phyloP scores from a whole-genome alignment of 371 early-diverging fungal species.

The Phascolomyces articulosus region DNA sequence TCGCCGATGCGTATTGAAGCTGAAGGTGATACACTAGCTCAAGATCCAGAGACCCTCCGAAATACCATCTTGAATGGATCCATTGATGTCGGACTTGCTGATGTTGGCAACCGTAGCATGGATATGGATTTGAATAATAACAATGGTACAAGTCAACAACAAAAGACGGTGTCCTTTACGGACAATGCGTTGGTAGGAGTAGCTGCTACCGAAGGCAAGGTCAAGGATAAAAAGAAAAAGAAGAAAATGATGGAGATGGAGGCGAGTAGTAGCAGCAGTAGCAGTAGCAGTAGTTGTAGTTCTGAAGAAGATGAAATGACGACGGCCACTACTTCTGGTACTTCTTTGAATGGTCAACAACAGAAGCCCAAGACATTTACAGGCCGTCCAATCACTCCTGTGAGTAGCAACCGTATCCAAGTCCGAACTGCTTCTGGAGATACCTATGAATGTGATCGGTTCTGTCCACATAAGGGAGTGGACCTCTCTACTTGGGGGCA shows the following conservation, averaged over 20 bases:
- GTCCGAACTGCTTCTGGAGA: constrained; percentile 55
- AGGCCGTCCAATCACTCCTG: constrained; percentile 44
- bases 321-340: neutral
- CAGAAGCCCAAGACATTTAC: constrained; percentile 2
- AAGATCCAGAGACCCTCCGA: constrained; percentile 37
- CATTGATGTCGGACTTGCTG: neutral
- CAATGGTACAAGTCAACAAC: neutral
- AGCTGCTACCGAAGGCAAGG: constrained; percentile 13
- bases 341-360: neutral
- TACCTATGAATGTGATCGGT: constrained; percentile 69
- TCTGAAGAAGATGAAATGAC: neutral
- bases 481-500: constrained; percentile 70
- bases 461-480: constrained; percentile 70
- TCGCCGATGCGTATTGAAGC: constrained; percentile 12
- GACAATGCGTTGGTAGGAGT: neutral
- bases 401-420: constrained; percentile 56
- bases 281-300: constrained; percentile 13
- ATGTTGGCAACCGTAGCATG: neutral
- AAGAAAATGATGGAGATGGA: constrained; percentile 22
- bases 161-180: neutral
- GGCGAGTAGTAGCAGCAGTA: constrained; percentile 13
- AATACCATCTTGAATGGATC: constrained; percentile 37
- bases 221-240: constrained; percentile 28
- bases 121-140: too few species aligned
- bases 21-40: constrained; percentile 9